phyloP scores from a whole-genome alignment of 192 early-diverging fungal species.

The Dissophora globulifera region DNA sequence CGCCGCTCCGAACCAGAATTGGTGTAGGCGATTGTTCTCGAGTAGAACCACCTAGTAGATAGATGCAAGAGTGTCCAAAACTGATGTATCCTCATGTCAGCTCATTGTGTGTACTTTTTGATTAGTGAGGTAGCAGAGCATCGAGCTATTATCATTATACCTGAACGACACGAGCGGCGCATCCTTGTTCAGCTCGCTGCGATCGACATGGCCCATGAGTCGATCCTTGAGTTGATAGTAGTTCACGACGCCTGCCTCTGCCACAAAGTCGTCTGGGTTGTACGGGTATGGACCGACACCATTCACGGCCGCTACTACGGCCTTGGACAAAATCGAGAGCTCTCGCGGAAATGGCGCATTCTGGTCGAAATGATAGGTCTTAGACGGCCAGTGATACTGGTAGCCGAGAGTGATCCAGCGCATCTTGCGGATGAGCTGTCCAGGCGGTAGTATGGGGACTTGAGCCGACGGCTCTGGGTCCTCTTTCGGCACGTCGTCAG shows the following conservation, averaged over 20 bases:
- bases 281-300: constrained; percentile 66
- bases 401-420: constrained; percentile 82
- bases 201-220: constrained; percentile 94
- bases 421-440: constrained; percentile 60
- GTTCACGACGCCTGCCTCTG: constrained; percentile 95
- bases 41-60: constrained; percentile 80
- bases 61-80: constrained; percentile 82
- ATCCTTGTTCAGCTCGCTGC: constrained; percentile 86
- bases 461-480: constrained; percentile 52
- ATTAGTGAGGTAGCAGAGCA: too few relatives aligned
- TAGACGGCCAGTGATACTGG: constrained; percentile 86
- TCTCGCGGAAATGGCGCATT: constrained; percentile 75
- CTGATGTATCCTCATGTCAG: constrained; percentile 51
- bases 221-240: constrained; percentile 87
- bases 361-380: constrained; percentile 79
- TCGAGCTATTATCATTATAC: too few relatives aligned
- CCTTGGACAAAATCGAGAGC: constrained; percentile 66
- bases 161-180: constrained; percentile 87
- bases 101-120: too few relatives aligned
- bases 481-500: constrained; percentile 30
- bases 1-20: constrained; percentile 85
- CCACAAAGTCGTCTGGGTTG: constrained; percentile 62
- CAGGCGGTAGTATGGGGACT: constrained; percentile 52
- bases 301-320: constrained; percentile 74
- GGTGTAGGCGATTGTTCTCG: constrained; percentile 76